Evolutionary conservation across 768 basidiomycete species (phyloP).

Genomic region (Trametes elegans): DNA sequence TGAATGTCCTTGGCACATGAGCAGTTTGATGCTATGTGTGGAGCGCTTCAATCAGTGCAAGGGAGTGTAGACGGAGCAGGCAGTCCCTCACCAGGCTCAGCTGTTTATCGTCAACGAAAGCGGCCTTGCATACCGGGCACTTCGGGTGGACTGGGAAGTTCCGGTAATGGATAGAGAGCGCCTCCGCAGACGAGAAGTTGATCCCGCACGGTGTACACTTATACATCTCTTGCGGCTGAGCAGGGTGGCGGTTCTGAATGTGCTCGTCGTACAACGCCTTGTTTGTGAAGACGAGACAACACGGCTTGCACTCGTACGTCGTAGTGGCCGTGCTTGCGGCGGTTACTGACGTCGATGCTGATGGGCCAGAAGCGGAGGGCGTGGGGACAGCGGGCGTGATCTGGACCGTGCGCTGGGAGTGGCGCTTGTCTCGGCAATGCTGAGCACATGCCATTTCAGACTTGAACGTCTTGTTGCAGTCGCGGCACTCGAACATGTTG

Average conservation of each 20-base stretch:
- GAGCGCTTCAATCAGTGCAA: background rate
- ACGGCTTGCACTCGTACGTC: conserved; percentile 3
- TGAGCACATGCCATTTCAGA: background rate
- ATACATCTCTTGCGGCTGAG: conserved; percentile 3
- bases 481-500: conserved; percentile 1
- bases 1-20: background rate
- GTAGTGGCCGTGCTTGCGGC: background rate
- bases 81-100: conserved; percentile 4
- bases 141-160: conserved; percentile 11
- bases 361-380: background rate
- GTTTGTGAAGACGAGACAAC: background rate
- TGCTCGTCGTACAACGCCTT: background rate
- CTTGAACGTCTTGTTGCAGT: conserved; percentile 8
- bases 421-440: conserved; percentile 14
- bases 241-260: background rate
- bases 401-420: background rate
- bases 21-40: background rate
- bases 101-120: conserved; percentile 10
- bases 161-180: conserved; percentile 6
- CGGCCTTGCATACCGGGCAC: conserved; percentile 7
- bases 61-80: background rate
- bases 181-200: conserved; percentile 15
- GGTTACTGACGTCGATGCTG: background rate
- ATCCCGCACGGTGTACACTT: conserved; percentile 10
- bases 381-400: background rate